Conservation (phyloP, 169 alveolate species). For the Eimeria sp. region DNA sequence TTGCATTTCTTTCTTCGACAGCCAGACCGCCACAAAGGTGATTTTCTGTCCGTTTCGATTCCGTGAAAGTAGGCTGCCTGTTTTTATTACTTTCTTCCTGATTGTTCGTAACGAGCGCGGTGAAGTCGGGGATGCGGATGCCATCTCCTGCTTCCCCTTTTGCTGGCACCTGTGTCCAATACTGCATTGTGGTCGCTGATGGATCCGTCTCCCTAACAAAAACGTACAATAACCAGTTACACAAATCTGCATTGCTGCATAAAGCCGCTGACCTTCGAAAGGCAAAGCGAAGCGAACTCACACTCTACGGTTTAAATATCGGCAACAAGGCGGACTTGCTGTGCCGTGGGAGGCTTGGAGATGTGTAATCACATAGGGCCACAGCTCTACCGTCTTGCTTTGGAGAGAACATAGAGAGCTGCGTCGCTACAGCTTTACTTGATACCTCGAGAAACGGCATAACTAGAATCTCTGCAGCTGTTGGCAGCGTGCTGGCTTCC, state of each 20-base stretch:
- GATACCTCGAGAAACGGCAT: conserved; percentile 23
- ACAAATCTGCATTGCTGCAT: not conserved
- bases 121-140: not conserved
- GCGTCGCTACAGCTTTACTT: not conserved
- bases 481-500: not conserved
- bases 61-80: not conserved
- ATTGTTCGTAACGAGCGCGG: not conserved
- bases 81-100: not conserved
- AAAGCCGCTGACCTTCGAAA: not conserved
- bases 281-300: not conserved
- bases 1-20: not conserved
- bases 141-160: not conserved
- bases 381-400: not conserved
- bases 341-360: not conserved
- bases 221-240: not conserved
- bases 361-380: not conserved
- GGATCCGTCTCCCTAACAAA: conserved; percentile 1
- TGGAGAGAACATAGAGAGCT: not conserved
- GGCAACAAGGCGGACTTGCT: conserved; percentile 16
- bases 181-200: not conserved
- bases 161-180: not conserved
- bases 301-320: not conserved
- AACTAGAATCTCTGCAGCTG: not conserved
- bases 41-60: not conserved
- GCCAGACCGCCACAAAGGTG: not conserved